Base-by-base conservation (phyloP, 805 yeast species). In the Myxozyma melibiosi region DNA sequence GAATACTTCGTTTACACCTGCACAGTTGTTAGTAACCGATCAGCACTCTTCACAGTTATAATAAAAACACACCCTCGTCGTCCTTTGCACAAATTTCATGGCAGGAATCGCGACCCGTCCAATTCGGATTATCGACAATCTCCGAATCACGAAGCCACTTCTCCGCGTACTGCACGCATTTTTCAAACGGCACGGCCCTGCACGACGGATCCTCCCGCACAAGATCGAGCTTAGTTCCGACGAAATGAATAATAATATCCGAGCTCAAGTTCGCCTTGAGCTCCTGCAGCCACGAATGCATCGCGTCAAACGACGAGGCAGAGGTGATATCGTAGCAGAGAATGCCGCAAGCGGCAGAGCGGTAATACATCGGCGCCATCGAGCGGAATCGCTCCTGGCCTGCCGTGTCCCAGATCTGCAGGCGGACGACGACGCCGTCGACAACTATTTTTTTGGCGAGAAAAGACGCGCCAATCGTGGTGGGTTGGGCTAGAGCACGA, bases 311-410 rank as follows among this genome's bases (percentile, higher is more conserved):
- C 28, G 72, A 69, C 11, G 71, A 69, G 46, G 61, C 66, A 25
- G 71, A 67, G 6, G 73, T 70, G 45, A 70, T 69, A 58, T 70
- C 73, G 55, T 70, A 70, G 59, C 73, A 70, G 31, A 70, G 63
- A 33, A 70, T 70, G 37, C 73, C 73, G 51, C 73, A 70, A n/a
- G 67, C 65, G 13, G 73, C 73, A 13, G 70, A 66, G 30, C 73
- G 83, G 74, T 70, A 70, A 58, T 70, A 70, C 69, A 70, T 70
- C n/a, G 73, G 73, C 1, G 73, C 91, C 75, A 90, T 90, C 40
- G 96, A 89, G 76, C 96, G 83, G 77, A 90, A 90, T 69, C 97
- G 80, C 73, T 90, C 97, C 76, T 90, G 97, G n/a, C 97, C 97
- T 0, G 97, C 97, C 39, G 97, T 90, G 72, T 90, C 97, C 97